A percentile compares a stretch with the other conserved stretches of the same genome.
These are phyloP conservation scores for Gossypium trilobum DNA, from an alignment of 441 rosid species.

Conservation along the genomic window DNA sequence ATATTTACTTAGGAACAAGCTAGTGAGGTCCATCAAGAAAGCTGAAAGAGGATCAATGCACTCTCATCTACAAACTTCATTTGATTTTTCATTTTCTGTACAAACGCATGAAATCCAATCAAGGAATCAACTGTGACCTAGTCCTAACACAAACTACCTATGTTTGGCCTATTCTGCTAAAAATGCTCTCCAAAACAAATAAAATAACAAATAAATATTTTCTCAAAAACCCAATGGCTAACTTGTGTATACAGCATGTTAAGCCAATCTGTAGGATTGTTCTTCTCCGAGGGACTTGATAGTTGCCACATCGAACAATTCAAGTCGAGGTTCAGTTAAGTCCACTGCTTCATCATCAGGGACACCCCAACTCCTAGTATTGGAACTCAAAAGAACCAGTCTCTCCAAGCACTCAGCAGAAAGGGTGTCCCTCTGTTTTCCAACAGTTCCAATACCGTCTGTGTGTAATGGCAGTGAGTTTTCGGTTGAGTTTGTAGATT, in stretches of 20 bases:
- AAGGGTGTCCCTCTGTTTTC: constrained; percentile 14
- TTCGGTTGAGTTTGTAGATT: constrained; percentile 11
- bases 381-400: constrained; percentile 37
- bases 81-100: constrained; percentile 6
- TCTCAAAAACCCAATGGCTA: constrained; percentile 7
- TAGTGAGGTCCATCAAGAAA: no score
- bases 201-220: background rate
- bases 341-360: constrained; percentile 71
- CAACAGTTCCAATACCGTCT: constrained; percentile 4
- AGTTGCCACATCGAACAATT: constrained; percentile 55
- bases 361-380: constrained; percentile 36
- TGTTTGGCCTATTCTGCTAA: background rate
- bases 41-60: no score
- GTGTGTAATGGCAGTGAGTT: constrained; percentile 17
- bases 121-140: background rate
- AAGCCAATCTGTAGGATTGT: background rate
- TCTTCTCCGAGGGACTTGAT: constrained; percentile 34
- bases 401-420: constrained; percentile 34
- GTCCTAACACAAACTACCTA: background rate
- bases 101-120: constrained; percentile 5
- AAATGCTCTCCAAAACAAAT: background rate
- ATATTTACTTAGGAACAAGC: no score
- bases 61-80: background rate
- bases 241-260: background rate
- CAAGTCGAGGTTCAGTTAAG: constrained; percentile 79